phyloP scores from a whole-genome alignment of 345 rosid species.

The sweet orange (Citrus sinensis) region DVS_A1.0 CM039168.1:26931001-26931500 shows the following conservation, averaged over 20 bases:
- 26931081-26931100: not conserved
- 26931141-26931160: conserved; percentile 99
- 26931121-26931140: too few relatives aligned
- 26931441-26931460: conserved; percentile 96
- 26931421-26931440: conserved; percentile 99
- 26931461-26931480: conserved; percentile 99
- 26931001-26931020: not conserved
- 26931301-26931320: conserved; percentile 93
- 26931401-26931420: conserved; percentile 99
- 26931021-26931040: not conserved
- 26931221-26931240: conserved; percentile 97
- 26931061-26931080: not conserved
- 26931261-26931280: conserved; percentile 68
- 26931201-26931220: conserved; percentile 94
- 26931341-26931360: conserved; percentile 99
- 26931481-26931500: conserved; percentile 72
- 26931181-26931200: conserved; percentile 89
- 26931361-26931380: conserved; percentile 96
- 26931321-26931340: conserved; percentile 98
- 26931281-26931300: conserved; percentile 95
- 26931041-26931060: not conserved
- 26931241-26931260: conserved; percentile 98
- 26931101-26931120: not conserved
- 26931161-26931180: conserved; percentile 96
- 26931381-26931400: conserved; percentile 97